Percentiles rank a stretch among this genome's conserved stretches.
These are phyloP conservation scores for Lepidium sativum DNA, from an alignment of 345 rosid species.

Conservation along the genomic window DNA sequence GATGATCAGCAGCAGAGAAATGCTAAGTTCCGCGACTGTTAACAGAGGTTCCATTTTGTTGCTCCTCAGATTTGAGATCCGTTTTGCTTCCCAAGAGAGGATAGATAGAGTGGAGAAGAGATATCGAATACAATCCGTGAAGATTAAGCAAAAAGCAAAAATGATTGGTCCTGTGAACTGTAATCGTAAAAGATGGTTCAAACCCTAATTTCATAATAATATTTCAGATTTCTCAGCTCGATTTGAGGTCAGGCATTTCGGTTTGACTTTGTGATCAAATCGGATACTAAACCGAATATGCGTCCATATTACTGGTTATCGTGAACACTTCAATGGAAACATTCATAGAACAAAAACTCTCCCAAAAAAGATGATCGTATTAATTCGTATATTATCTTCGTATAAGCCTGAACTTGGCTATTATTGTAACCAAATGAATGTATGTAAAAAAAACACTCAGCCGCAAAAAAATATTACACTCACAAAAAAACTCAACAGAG, in stretches of 20 bases:
- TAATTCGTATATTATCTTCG: slow-evolving; percentile 4
- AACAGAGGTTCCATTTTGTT: slow-evolving; percentile 41
- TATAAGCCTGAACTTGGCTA: slow-evolving; percentile 13
- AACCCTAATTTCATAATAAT: neutral
- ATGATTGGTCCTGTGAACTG: slow-evolving; percentile 11
- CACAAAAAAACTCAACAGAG: slow-evolving; percentile 7
- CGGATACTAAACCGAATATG: neutral
- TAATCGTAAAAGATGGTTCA: neutral
- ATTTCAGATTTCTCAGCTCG: neutral
- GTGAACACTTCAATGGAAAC: neutral
- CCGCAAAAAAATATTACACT: slow-evolving; percentile 22
- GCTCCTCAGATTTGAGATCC: slow-evolving; percentile 13
- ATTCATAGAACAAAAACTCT: neutral
- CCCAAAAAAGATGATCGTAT: neutral
- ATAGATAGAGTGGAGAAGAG: neutral
- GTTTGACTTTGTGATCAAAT: neutral
- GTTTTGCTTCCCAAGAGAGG: slow-evolving; percentile 9
- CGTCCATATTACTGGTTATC: neutral
- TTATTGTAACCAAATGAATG: neutral
- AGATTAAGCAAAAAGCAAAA: slow-evolving; percentile 18
- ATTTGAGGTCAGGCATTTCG: neutral
- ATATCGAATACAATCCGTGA: slow-evolving; percentile 12
- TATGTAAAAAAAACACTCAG: neutral
- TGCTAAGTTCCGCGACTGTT: slow-evolving; percentile 30
- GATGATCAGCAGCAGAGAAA: slow-evolving; percentile 22